Percentiles rank a stretch among this genome's conserved stretches.
Conservation (phyloP, 345 rosid species). For the Eucalyptus brandiana region DNA sequence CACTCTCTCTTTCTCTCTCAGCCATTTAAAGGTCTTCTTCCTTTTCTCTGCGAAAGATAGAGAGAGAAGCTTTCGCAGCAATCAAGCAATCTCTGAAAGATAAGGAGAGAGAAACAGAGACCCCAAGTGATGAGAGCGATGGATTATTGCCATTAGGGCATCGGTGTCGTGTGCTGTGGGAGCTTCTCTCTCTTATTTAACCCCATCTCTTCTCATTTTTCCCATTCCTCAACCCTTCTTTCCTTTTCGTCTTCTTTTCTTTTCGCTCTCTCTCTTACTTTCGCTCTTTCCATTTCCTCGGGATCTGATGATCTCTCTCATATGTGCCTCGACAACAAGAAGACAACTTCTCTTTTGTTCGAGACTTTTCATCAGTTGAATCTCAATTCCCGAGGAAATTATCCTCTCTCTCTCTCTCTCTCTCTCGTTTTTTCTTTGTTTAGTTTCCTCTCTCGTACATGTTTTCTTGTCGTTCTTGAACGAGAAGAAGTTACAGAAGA, state of each 20-base stretch:
- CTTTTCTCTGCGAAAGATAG: slow-evolving; percentile 16
- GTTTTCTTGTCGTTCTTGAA: not conserved
- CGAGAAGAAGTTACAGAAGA: not conserved
- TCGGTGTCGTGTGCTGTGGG: slow-evolving; percentile 14
- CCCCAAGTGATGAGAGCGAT: slow-evolving; percentile 8
- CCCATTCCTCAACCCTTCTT: slow-evolving; percentile 14
- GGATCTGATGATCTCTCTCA: slow-evolving; percentile 50
- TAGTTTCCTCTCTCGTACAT: slow-evolving; percentile 1
- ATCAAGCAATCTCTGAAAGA: slow-evolving; percentile 39
- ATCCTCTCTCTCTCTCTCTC: not conserved
- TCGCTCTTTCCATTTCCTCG: slow-evolving; percentile 12
- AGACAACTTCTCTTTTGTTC: not conserved
- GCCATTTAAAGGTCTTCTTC: not conserved
- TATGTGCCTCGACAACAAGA: not conserved
- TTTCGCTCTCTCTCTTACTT: not conserved
- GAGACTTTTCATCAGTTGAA: not conserved
- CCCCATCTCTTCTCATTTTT: slow-evolving; percentile 34
- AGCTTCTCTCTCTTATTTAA: slow-evolving; percentile 28
- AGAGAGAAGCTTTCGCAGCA: slow-evolving; percentile 63
- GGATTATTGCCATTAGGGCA: slow-evolving; percentile 36
- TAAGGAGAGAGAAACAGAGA: slow-evolving; percentile 8
- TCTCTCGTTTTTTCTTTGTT: slow-evolving; percentile 13
- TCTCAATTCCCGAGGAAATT: slow-evolving; percentile 54
- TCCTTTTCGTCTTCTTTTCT: not conserved
- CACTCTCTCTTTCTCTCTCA: not conserved